Percentiles rank a stretch among this genome's conserved stretches.
phyloP scores from a whole-genome alignment of 2,329 filamentous ascomycete genomes.

The Chrysoporthe puriensis region DNA sequence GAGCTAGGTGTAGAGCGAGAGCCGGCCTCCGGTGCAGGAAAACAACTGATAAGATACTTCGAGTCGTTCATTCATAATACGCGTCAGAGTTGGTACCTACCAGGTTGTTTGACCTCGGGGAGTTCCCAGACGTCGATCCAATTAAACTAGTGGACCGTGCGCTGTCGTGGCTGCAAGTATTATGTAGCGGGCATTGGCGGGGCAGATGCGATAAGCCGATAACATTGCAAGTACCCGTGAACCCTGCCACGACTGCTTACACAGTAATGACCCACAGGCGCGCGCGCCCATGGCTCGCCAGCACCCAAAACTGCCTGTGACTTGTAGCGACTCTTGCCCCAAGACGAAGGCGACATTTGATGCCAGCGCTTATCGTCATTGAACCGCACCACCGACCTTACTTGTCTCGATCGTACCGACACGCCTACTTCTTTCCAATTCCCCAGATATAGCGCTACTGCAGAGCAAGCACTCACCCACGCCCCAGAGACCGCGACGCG shows the following conservation, averaged over 20 bases:
- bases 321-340: neutral
- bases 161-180: neutral
- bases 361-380: neutral
- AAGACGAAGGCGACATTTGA: neutral
- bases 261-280: neutral
- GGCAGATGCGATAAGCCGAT: constrained; percentile 2
- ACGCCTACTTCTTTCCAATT: neutral
- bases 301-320: neutral
- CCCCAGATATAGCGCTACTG: neutral
- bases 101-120: neutral
- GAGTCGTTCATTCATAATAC: neutral
- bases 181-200: no score
- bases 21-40: no score
- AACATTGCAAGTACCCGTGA: constrained; percentile 2
- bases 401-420: neutral
- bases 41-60: neutral
- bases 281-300: neutral
- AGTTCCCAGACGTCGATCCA: neutral
- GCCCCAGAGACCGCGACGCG: constrained; percentile 9
- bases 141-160: constrained; percentile 1
- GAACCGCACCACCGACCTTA: neutral
- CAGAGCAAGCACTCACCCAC: neutral
- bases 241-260: neutral
- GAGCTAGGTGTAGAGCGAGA: neutral
- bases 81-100: neutral